Conservation (phyloP, 2,329 filamentous ascomycete genomes). For the Cercospora sesami region DNA sequence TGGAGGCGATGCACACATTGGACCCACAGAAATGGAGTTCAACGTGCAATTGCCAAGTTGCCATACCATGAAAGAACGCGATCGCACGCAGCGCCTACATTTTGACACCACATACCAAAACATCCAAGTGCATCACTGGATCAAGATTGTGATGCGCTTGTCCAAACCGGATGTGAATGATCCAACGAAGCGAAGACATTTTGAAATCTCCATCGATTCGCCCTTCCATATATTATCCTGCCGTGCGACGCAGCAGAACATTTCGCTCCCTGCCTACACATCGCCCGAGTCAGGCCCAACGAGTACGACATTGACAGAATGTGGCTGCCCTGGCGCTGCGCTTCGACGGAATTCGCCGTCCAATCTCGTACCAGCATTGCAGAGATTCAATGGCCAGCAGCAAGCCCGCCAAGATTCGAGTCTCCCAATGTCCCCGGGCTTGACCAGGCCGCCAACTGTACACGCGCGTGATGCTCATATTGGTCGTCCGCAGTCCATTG, state of each 20-base stretch:
- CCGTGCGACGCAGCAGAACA: slow-evolving; percentile 89
- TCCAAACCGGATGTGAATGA: slow-evolving; percentile 80
- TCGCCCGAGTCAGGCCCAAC: slow-evolving; percentile 44
- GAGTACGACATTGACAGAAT: slow-evolving; percentile 50
- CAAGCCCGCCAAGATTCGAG: slow-evolving; percentile 21
- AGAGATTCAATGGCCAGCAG: slow-evolving; percentile 50
- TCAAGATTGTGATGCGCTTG: slow-evolving; percentile 94
- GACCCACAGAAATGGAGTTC: slow-evolving; percentile 91
- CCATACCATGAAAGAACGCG: slow-evolving; percentile 73
- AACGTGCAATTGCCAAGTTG: slow-evolving; percentile 90
- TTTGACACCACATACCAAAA: slow-evolving; percentile 93
- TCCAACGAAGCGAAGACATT: slow-evolving; percentile 77
- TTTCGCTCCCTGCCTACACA: slow-evolving; percentile 77
- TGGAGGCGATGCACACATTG: slow-evolving; percentile 70
- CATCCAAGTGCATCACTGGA: slow-evolving; percentile 93
- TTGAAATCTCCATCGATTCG: slow-evolving; percentile 94
- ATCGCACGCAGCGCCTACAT: slow-evolving; percentile 66
- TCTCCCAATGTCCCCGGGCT: slow-evolving; percentile 42
- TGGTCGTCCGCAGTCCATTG: slow-evolving; percentile 33
- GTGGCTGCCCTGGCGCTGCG: slow-evolving; percentile 68
- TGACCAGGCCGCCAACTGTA: slow-evolving; percentile 54
- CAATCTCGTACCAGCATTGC: slow-evolving; percentile 57
- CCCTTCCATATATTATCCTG: slow-evolving; percentile 92
- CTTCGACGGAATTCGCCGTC: slow-evolving; percentile 50
- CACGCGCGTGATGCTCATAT: slow-evolving; percentile 35